These are phyloP conservation scores for Lyophyllum shimeji DNA, from an alignment of 768 basidiomycete species.

Conservation along the genomic window DNA sequence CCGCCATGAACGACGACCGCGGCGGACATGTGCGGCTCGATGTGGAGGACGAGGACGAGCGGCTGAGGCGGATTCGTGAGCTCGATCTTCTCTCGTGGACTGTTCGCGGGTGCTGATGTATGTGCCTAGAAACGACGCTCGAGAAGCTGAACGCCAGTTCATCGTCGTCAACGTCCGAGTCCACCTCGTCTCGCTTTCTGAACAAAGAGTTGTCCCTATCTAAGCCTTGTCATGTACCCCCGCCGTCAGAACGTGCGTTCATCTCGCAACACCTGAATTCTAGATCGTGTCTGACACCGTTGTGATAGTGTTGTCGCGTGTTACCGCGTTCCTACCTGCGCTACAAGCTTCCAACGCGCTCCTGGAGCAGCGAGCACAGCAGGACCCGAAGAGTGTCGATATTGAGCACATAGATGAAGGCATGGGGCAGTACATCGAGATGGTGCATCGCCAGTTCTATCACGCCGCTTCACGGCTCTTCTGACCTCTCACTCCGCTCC, in stretches of 20 bases:
- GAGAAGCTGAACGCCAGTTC: neutral
- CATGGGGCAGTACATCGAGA: slow-evolving; percentile 60
- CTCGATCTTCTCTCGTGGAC: neutral
- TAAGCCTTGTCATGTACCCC: neutral
- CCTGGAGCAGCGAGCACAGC: neutral
- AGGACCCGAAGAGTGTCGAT: slow-evolving; percentile 15
- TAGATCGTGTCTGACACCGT: neutral
- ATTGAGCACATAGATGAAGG: slow-evolving; percentile 37
- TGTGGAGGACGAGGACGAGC: neutral
- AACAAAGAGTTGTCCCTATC: neutral
- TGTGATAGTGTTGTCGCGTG: neutral
- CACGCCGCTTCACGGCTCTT: neutral
- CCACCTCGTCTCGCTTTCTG: neutral
- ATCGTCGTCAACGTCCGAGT: neutral
- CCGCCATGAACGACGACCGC: neutral
- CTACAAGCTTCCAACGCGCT: slow-evolving; percentile 61
- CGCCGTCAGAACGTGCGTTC: neutral
- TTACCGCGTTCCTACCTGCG: slow-evolving; percentile 63
- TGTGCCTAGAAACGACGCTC: neutral
- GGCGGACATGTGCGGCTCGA: neutral
- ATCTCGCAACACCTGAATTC: neutral
- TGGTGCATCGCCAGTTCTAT: slow-evolving; percentile 40
- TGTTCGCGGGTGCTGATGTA: neutral
- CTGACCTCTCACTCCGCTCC: neutral
- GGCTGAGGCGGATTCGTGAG: neutral